Evolutionary conservation across 2,329 filamentous ascomycete species (phyloP).

Genomic region (Penicillium sp.): DNA sequence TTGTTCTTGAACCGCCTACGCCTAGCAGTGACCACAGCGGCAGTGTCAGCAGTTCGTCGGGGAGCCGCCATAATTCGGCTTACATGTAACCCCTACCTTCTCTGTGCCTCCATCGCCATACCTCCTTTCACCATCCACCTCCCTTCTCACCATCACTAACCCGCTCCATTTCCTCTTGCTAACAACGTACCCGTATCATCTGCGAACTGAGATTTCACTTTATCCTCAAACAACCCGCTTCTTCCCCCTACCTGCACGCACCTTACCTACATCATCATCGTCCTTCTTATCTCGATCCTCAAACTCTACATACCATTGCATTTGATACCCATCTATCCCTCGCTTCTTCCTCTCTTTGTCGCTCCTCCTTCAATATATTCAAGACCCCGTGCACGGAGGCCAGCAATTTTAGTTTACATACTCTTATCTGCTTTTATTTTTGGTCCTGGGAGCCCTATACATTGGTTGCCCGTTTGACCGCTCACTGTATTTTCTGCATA

Average conservation of each 20-base stretch:
- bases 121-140: background rate
- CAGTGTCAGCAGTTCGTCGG: constrained; percentile 43
- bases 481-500: background rate
- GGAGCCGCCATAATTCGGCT: constrained; percentile 36
- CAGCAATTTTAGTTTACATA: background rate
- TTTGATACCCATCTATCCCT: constrained; percentile 35
- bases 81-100: constrained; percentile 25
- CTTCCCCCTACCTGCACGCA: constrained; percentile 6
- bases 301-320: constrained; percentile 24
- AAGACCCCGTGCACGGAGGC: background rate
- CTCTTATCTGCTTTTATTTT: background rate
- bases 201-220: background rate
- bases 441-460: background rate
- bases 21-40: constrained; percentile 42
- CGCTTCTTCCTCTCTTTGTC: background rate
- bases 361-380: background rate
- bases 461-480: too few relatives aligned
- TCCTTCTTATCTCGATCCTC: background rate
- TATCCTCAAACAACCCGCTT: background rate
- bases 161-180: background rate
- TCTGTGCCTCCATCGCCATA: constrained; percentile 1
- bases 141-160: constrained; percentile 5
- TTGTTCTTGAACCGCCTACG: constrained; percentile 50
- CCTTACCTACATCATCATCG: background rate
- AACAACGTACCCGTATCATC: too few relatives aligned